phyloP scores from a whole-genome alignment of 352 stramenopile species.

The Phytophthora pistaciae region DNA sequence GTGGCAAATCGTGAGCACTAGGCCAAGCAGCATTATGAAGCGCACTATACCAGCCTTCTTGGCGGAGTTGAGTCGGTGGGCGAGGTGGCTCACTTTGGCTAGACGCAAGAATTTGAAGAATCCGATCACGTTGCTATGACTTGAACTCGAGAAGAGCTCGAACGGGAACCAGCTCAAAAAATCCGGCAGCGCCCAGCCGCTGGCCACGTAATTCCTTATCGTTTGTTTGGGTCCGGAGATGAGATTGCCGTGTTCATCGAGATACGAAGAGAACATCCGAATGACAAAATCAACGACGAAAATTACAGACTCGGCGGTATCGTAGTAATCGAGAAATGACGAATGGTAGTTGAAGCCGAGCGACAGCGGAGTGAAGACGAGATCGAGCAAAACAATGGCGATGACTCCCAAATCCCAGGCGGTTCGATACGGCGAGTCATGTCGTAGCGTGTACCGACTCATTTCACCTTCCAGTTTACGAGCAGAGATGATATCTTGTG shows the following conservation, averaged over 20 bases:
- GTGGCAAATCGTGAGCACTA: slow-evolving; percentile 57
- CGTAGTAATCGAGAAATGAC: slow-evolving; percentile 28
- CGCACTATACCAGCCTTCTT: slow-evolving; percentile 65
- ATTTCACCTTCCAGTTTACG: slow-evolving; percentile 32
- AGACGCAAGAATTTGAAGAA: slow-evolving; percentile 65
- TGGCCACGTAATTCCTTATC: slow-evolving; percentile 49
- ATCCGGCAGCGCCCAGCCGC: slow-evolving; percentile 55
- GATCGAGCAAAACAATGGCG: slow-evolving; percentile 50
- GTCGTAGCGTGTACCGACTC: slow-evolving; percentile 50
- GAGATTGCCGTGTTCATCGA: slow-evolving; percentile 46
- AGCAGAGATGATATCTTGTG: slow-evolving; percentile 41
- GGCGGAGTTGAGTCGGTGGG: slow-evolving; percentile 49
- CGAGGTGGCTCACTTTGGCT: slow-evolving; percentile 66
- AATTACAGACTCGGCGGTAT: slow-evolving; percentile 35
- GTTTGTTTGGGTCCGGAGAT: slow-evolving; percentile 51
- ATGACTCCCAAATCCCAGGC: slow-evolving; percentile 61
- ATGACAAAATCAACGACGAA: slow-evolving; percentile 60
- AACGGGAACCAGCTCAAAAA: slow-evolving; percentile 74
- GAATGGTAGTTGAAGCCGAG: slow-evolving; percentile 52
- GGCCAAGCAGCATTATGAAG: slow-evolving; percentile 48
- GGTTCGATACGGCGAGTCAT: slow-evolving; percentile 42
- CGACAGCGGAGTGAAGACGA: slow-evolving; percentile 53
- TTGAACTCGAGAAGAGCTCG: slow-evolving; percentile 37
- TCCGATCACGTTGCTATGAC: slow-evolving; percentile 47
- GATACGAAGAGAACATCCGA: slow-evolving; percentile 59